These are phyloP conservation scores for Theileria luwenshuni DNA, from an alignment of 169 alveolate genomes.

Conservation along the genomic window DNA sequence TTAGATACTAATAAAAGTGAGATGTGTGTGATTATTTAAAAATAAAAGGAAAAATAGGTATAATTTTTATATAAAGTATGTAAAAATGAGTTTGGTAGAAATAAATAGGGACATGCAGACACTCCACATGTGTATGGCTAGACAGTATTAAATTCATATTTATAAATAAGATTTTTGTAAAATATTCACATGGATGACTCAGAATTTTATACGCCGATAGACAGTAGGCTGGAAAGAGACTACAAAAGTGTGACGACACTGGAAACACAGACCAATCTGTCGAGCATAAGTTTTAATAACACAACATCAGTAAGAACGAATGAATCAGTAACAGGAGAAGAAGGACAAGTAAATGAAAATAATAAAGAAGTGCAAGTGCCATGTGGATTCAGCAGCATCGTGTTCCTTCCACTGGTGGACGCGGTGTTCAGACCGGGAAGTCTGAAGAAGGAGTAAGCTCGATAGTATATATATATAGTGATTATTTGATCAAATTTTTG, in stretches of 20 bases:
- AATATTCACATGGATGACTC: slow-evolving; percentile 6
- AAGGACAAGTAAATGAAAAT: neutral
- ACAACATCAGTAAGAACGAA: neutral
- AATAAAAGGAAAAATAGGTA: neutral
- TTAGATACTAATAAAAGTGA: no score
- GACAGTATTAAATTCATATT: neutral
- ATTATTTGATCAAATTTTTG: no score
- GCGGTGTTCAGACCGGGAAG: slow-evolving; percentile 49
- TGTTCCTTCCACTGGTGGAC: slow-evolving; percentile 53
- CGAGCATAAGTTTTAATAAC: neutral
- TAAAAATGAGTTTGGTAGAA: no score
- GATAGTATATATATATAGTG: no score
- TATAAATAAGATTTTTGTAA: neutral
- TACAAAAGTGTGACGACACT: slow-evolving; percentile 12
- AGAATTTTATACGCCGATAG: slow-evolving; percentile 5
- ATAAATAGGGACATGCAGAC: slow-evolving; percentile 6
- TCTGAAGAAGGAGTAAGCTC: slow-evolving; percentile 51
- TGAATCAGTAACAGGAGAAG: neutral
- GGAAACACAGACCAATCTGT: slow-evolving; percentile 4
- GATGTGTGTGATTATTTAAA: neutral
- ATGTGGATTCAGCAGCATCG: slow-evolving; percentile 40
- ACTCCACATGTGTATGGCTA: slow-evolving; percentile 22
- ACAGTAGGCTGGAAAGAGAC: slow-evolving; percentile 12
- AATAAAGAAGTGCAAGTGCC: slow-evolving; percentile 20
- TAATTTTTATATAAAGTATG: neutral